A percentile compares a stretch with the other conserved stretches of the same genome.
These are phyloP conservation scores for Lentinus tigrinus DNA, from an alignment of 768 basidiomycete genomes.

Conservation along the genomic window DNA sequence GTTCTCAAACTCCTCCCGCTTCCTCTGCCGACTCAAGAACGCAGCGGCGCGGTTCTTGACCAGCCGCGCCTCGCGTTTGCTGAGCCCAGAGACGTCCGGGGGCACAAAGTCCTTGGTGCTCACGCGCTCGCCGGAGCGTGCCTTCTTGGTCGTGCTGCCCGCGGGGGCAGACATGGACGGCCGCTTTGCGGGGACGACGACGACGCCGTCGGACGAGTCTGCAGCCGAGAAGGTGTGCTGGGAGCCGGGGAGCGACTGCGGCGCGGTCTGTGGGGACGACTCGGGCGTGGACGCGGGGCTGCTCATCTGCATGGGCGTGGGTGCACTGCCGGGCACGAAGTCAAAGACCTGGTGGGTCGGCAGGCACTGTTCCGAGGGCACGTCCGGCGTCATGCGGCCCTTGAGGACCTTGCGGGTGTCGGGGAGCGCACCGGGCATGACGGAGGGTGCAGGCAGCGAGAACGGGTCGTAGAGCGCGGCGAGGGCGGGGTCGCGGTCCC, in stretches of 20 bases:
- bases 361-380: conserved; percentile 53
- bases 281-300: conserved; percentile 31
- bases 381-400: conserved; percentile 46
- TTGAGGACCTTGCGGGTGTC: conserved; percentile 49
- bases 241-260: conserved; percentile 33
- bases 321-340: conserved; percentile 40
- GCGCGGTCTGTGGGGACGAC: conserved; percentile 24
- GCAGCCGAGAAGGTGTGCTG: conserved; percentile 26
- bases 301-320: conserved; percentile 24
- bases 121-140: conserved; percentile 49
- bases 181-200: conserved; percentile 31
- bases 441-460: conserved; percentile 34
- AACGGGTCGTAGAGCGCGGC: conserved; percentile 43
- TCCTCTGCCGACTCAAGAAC: conserved; percentile 87
- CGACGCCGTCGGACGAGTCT: conserved; percentile 21
- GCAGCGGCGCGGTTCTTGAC: conserved; percentile 93
- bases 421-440: conserved; percentile 40
- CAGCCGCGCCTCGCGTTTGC: conserved; percentile 87
- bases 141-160: conserved; percentile 38
- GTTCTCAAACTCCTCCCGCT: conserved; percentile 87
- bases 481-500: conserved; percentile 49
- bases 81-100: conserved; percentile 83
- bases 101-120: conserved; percentile 83
- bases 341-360: conserved; percentile 77
- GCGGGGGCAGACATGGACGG: conserved; percentile 20